Conservation (phyloP, 805 yeast genomes). For the Candida oleophila region DNA sequence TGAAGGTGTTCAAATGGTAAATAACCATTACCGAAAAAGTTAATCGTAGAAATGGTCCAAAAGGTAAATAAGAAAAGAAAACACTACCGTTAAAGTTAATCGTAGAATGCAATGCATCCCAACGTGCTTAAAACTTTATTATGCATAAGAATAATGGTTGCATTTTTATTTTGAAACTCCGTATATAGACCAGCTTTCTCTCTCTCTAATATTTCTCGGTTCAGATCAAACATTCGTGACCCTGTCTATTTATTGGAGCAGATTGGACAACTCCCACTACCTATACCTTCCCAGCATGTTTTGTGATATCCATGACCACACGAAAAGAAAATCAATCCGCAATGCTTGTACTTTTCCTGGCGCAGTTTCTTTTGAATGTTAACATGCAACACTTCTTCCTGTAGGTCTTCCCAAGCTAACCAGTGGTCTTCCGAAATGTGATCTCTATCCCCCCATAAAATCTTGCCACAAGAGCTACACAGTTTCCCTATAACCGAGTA, state of each 20-base stretch:
- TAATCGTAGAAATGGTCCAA: no score
- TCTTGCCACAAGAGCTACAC: constrained; percentile 78
- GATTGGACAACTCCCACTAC: constrained; percentile 8
- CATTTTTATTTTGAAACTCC: no score
- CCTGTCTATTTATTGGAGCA: no score
- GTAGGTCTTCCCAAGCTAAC: constrained; percentile 56
- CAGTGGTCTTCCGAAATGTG: constrained; percentile 50
- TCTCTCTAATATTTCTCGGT: background rate
- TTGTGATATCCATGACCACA: constrained; percentile 69
- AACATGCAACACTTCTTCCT: constrained; percentile 12
- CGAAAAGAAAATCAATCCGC: constrained; percentile 52
- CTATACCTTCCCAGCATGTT: constrained; percentile 50
- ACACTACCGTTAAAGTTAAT: no score
- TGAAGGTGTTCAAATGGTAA: no score
- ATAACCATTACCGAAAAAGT: no score
- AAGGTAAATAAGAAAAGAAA: no score
- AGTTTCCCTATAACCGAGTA: constrained; percentile 51
- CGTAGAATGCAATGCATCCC: no score
- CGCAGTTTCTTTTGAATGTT: background rate
- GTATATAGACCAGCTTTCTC: no score
- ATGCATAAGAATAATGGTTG: no score
- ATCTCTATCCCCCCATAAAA: constrained; percentile 58
- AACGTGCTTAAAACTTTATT: no score
- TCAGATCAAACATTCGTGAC: background rate
- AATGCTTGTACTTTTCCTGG: constrained; percentile 14